Base-by-base conservation (phyloP, 257 asterid species). In the Thymus mandschuricus region DNA sequence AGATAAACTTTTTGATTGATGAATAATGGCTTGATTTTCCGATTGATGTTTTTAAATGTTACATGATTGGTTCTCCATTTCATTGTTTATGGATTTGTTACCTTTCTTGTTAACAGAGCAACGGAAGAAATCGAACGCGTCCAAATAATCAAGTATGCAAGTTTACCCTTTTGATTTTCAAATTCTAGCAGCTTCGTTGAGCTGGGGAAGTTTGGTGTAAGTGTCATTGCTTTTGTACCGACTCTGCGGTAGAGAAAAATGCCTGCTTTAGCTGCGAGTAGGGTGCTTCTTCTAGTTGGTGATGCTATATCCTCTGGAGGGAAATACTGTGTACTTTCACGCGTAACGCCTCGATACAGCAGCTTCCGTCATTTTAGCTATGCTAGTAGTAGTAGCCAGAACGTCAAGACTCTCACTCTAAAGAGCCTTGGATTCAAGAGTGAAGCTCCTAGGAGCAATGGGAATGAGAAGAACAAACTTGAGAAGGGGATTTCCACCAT, bases 391-490 rank as follows among this genome's bases (percentile, higher is more conserved):
- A 82, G 81, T 69, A 67, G 64, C 49, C 82, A 83, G 44, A 72
- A 66, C 27, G 61, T 67, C 34, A 84, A 70, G 71, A 78, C 91
- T 73, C 98, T 93, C 64, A 90, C 96, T 41, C 85, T 93, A 31
- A 77, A 80, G 28, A 85, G 85, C 68, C 91, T 93, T 55, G 98
- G 98, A 55, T 75, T 87, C 74, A 81, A 74, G 82, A 65, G 58
- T 45, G 83, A 80, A 69, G 56, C 64, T 56, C 74, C 65, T 68
- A 70, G 76, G 35, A 45, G 59, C 29, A 52, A 62, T 59, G 88
- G 76, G 62, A 83, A 73, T 69, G 96, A 81, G 74, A 86, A 86
- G 77, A 81, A 79, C 77, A 83, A 74, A 71, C 88, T 85, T 21
- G 75, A 64, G 31, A 78, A 65, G 68, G 88, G 87, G 41, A 76